These are phyloP conservation scores for Wickerhamiella dianesei DNA, from an alignment of 805 yeast species.

Conservation along the genomic window DNA sequence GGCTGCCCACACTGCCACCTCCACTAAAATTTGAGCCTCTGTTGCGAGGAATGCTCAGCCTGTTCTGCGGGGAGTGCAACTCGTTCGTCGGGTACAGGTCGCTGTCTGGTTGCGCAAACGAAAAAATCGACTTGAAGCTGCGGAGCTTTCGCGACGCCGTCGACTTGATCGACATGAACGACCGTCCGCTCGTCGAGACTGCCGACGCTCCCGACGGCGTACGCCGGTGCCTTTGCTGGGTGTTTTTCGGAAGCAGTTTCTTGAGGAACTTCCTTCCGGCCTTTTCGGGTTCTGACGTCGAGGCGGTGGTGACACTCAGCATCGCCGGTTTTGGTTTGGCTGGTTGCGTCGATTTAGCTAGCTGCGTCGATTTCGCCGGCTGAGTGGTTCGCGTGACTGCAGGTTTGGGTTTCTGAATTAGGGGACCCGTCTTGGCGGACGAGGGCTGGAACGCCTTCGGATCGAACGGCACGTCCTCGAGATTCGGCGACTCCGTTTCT, in stretches of 20 bases:
- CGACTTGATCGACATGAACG: conserved; percentile 5
- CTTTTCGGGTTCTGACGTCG: background rate
- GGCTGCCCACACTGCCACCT: background rate
- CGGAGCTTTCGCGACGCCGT: conserved; percentile 4
- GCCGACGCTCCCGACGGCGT: conserved; percentile 9
- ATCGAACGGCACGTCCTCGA: conserved; percentile 19
- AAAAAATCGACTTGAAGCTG: conserved; percentile 10
- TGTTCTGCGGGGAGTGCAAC: background rate
- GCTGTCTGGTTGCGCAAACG: conserved; percentile 11
- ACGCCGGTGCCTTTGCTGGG: conserved; percentile 7
- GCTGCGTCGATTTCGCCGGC: too few species aligned
- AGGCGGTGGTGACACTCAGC: background rate
- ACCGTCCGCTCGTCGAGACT: background rate
- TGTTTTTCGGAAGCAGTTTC: conserved; percentile 15
- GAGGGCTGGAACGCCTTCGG: conserved; percentile 10
- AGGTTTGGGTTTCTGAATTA: background rate
- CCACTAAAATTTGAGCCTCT: background rate
- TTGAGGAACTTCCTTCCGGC: conserved; percentile 8
- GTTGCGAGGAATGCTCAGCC: background rate
- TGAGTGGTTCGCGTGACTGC: background rate
- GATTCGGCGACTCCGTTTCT: conserved; percentile 7
- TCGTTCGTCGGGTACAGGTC: conserved; percentile 12
- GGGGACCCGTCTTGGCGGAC: conserved; percentile 1
- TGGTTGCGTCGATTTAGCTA: conserved; percentile 1
- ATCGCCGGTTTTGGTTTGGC: background rate